Base-by-base conservation (phyloP, 1,139 yeast species). In the Geotrichum phurueaensis region DNA sequence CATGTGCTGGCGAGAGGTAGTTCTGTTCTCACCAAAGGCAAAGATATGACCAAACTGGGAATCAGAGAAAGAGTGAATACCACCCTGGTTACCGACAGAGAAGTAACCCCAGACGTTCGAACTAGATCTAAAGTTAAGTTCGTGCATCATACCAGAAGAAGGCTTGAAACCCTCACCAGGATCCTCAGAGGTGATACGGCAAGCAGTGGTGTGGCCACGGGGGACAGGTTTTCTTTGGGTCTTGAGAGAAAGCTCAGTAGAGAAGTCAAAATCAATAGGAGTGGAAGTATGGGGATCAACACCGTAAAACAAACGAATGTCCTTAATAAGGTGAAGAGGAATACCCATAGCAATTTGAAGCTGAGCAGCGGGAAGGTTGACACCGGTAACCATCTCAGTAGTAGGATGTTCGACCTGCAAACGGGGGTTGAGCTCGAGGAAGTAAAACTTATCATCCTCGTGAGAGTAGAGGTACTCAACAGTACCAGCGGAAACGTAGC, bases 141-240 rank as follows among this genome's bases (percentile, higher is more conserved):
- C 99, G 69, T 91, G 97, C 77, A 94, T 82, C 63, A 92, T 85
- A 79, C 99, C 99, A 72, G 97, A 96, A 57, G 97, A 89, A 63
- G 99, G 99, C 76, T 94, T 94, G 82, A 94, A 94, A 56, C 99
- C 99, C 79, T 92, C 98, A 74, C 97, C 96, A 50, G 99, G 99
- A 77, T 94, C 99, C 78, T 94, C 99, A 9, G 97, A 89, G 39
- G 99, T 94, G 75, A 94, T 94, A 81, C 99, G 92, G 79, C 98
- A 92, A 59, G 99, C 99, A 58, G 98, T 94, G 75, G 97, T 89
- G 76, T 94, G 99, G 66, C 99, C 99, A 79, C 90, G 90, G 68
- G 99, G 99, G 67, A 82, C 83, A 54, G 99, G 99, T 69, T 84
- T 85, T 76, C 98, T 86, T 79, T 94, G 99, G 61, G 87, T 83